Conservation (phyloP, 139 green algal genomes). For the Micromonas commoda region DNA sequence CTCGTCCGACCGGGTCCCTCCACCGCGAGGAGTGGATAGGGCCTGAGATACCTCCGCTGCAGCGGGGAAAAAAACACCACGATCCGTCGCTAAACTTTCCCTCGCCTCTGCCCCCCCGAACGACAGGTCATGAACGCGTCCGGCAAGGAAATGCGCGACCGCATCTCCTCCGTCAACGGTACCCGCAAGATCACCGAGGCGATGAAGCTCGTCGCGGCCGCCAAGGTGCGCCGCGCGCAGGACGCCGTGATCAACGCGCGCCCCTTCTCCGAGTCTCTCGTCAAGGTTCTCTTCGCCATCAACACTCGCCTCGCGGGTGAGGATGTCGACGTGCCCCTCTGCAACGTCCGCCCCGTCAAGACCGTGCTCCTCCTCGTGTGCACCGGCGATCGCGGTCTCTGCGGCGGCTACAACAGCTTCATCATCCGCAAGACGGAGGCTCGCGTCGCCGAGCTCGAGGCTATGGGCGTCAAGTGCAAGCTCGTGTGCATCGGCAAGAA, state of each 20-base stretch:
- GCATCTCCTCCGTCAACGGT: constrained; percentile 95
- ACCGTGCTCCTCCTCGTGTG: constrained; percentile 78
- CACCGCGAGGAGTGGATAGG: too few relatives aligned
- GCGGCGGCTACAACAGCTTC: constrained; percentile 98
- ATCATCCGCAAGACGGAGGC: constrained; percentile 87
- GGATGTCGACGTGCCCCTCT: constrained; percentile 95
- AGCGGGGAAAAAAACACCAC: too few relatives aligned
- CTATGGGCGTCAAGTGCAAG: constrained; percentile 72
- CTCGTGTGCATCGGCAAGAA: constrained; percentile 90
- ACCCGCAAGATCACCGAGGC: constrained; percentile 98
- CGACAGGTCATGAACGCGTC: constrained; percentile 9
- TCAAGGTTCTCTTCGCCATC: constrained; percentile 97
- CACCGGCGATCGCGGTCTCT: constrained; percentile 95
- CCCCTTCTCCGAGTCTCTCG: constrained; percentile 97
- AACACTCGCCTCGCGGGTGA: constrained; percentile 90
- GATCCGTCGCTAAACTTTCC: not conserved
- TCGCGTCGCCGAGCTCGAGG: constrained; percentile 72
- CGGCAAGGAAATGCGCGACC: constrained; percentile 81
- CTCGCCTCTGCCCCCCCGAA: too few relatives aligned
- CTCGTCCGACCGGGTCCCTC: too few relatives aligned
- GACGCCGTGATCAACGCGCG: constrained; percentile 92
- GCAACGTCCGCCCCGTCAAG: constrained; percentile 87
- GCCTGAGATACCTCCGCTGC: too few relatives aligned
- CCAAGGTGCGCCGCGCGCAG: constrained; percentile 77
- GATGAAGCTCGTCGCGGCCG: constrained; percentile 56